Evolutionary conservation across 768 basidiomycete species (phyloP).

Genomic region (Hortiboletus campestris): DNA sequence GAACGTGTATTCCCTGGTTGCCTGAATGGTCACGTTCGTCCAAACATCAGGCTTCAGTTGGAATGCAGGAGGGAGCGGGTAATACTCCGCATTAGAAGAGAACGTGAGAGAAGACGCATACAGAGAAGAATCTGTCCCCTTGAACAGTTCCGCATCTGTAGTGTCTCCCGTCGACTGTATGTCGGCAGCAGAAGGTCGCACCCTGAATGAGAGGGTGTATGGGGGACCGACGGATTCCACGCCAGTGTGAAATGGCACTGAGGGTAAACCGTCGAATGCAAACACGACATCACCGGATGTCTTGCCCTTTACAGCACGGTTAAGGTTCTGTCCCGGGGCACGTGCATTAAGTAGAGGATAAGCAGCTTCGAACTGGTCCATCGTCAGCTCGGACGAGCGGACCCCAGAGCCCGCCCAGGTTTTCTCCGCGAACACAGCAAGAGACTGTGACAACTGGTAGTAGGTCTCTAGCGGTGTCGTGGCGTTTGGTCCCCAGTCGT

Average conservation of each 20-base stretch:
- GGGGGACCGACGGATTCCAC: slow-evolving; percentile 43
- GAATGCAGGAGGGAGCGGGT: slow-evolving; percentile 32
- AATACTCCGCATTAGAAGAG: slow-evolving; percentile 37
- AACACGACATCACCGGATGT: slow-evolving; percentile 31
- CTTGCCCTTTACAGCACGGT: slow-evolving; percentile 35
- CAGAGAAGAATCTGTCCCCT: slow-evolving; percentile 36
- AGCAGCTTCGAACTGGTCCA: slow-evolving; percentile 34
- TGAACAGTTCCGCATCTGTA: slow-evolving; percentile 29
- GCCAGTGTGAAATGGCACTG: slow-evolving; percentile 26
- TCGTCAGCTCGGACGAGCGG: slow-evolving; percentile 34
- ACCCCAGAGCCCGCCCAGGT: slow-evolving; percentile 42
- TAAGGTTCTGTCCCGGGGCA: slow-evolving; percentile 44
- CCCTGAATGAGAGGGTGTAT: slow-evolving; percentile 40
- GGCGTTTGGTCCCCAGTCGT: slow-evolving; percentile 47
- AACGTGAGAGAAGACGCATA: slow-evolving; percentile 39
- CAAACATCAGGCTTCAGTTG: slow-evolving; percentile 28
- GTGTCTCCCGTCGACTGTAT: slow-evolving; percentile 11
- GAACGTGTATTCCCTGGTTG: slow-evolving; percentile 36
- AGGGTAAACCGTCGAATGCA: slow-evolving; percentile 18
- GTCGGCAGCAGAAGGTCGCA: slow-evolving; percentile 30
- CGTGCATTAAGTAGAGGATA: slow-evolving; percentile 38
- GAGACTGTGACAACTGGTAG: slow-evolving; percentile 40
- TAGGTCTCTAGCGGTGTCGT: slow-evolving; percentile 44
- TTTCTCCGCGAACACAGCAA: slow-evolving; percentile 43
- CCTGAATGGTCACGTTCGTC: slow-evolving; percentile 38